Conservation (phyloP, 2,329 filamentous ascomycete genomes). For the Alternaria arborescens region DNA sequence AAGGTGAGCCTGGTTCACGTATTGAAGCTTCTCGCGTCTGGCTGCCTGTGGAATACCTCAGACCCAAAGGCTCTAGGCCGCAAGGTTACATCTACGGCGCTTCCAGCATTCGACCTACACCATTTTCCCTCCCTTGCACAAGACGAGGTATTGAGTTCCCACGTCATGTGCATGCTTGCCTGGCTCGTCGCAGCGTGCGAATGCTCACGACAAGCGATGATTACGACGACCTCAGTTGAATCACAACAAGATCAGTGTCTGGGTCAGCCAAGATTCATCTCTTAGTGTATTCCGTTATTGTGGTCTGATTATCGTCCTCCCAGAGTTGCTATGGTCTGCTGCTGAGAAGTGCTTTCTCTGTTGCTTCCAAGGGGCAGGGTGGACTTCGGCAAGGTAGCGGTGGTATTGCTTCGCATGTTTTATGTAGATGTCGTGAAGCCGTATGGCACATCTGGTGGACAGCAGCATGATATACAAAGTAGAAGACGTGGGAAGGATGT, state of each 20-base stretch:
- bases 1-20: slow-evolving; percentile 6
- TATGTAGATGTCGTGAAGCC: slow-evolving; percentile 38
- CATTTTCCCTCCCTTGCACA: not conserved
- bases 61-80: slow-evolving; percentile 10
- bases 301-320: not conserved
- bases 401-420: slow-evolving; percentile 26
- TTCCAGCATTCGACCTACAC: slow-evolving; percentile 1
- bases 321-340: not conserved
- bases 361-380: not conserved
- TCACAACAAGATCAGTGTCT: not conserved
- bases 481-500: slow-evolving; percentile 4
- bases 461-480: slow-evolving; percentile 2
- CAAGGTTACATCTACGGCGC: slow-evolving; percentile 5
- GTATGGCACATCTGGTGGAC: slow-evolving; percentile 8
- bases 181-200: not conserved
- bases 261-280: not conserved
- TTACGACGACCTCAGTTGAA: not conserved
- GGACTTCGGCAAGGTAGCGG: slow-evolving; percentile 6
- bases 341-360: not conserved
- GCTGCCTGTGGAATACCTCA: slow-evolving; percentile 2
- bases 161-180: not conserved
- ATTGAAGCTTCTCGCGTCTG: slow-evolving; percentile 5
- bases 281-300: not conserved
- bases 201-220: not conserved
- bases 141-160: not conserved